Evolutionary conservation across 768 basidiomycete species (phyloP).

Genomic region (Trametes maxima): DNA sequence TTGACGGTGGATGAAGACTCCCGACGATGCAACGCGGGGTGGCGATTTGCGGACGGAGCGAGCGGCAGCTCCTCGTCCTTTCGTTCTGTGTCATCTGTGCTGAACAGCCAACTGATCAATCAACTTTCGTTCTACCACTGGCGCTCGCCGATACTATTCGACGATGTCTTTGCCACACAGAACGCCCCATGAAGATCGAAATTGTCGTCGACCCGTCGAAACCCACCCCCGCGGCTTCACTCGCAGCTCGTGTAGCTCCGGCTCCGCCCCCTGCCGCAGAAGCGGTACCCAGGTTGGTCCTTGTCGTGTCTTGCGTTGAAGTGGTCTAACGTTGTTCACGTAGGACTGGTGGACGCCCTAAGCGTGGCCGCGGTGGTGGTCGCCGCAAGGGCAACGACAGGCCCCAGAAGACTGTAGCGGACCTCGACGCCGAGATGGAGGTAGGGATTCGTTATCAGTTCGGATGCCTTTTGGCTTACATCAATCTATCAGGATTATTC

Average conservation of each 20-base stretch:
- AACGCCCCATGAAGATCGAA: constrained; percentile 98
- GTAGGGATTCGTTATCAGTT: constrained; percentile 44
- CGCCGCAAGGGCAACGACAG: constrained; percentile 46
- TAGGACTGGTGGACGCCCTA: constrained; percentile 42
- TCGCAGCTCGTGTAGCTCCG: constrained; percentile 87
- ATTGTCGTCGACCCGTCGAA: constrained; percentile 88
- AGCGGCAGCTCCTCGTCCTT: constrained; percentile 17
- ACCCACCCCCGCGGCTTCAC: constrained; percentile 58
- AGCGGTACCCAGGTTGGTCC: constrained; percentile 23
- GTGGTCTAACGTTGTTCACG: neutral
- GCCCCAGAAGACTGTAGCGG: constrained; percentile 79
- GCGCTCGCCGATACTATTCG: constrained; percentile 33
- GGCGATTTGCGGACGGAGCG: constrained; percentile 15
- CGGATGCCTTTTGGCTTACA: neutral
- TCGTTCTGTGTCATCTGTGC: constrained; percentile 35
- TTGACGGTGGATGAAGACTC: constrained; percentile 17
- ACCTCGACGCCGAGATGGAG: constrained; percentile 98
- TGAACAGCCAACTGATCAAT: constrained; percentile 41
- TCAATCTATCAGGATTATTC: constrained; percentile 22
- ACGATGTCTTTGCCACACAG: constrained; percentile 45
- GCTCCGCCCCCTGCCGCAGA: constrained; percentile 43
- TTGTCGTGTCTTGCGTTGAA: constrained; percentile 14
- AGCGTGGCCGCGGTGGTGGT: constrained; percentile 31
- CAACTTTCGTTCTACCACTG: constrained; percentile 34
- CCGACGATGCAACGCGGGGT: constrained; percentile 15